Percentiles rank a stretch among this genome's conserved stretches.
phyloP scores from a whole-genome alignment of 2,329 filamentous ascomycete genomes.

The Chaetomiaceae sp. region DNA sequence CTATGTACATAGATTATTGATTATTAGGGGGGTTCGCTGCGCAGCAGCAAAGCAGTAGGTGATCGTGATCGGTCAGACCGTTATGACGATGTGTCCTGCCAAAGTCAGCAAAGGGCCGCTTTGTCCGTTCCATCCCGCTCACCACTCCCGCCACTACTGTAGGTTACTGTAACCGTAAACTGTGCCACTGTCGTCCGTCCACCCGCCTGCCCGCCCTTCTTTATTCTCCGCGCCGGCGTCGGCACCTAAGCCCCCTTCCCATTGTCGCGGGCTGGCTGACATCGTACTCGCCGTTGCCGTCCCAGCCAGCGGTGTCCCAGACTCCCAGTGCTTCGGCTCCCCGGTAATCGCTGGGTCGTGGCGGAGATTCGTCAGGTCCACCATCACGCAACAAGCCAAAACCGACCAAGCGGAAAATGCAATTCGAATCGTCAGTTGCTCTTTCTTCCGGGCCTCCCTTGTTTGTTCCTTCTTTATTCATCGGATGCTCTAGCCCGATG shows the following conservation, averaged over 20 bases:
- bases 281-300: neutral
- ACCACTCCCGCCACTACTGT: neutral
- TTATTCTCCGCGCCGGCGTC: neutral
- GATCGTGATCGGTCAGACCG: too few species aligned
- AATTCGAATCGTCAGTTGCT: neutral
- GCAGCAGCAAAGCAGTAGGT: too few species aligned
- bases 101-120: too few species aligned
- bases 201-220: neutral
- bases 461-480: conserved; percentile 3
- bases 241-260: neutral
- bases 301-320: too few species aligned
- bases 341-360: too few species aligned
- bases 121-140: neutral
- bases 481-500: conserved; percentile 3
- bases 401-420: neutral
- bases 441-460: neutral
- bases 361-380: too few species aligned
- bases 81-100: too few species aligned
- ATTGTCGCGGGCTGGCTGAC: conserved; percentile 1
- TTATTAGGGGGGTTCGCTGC: too few species aligned
- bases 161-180: neutral
- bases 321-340: neutral
- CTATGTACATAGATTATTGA: too few species aligned
- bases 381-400: neutral
- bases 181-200: conserved; percentile 1